Base-by-base conservation (phyloP, 208 protist species). In the Leishmania tropica region DNA sequence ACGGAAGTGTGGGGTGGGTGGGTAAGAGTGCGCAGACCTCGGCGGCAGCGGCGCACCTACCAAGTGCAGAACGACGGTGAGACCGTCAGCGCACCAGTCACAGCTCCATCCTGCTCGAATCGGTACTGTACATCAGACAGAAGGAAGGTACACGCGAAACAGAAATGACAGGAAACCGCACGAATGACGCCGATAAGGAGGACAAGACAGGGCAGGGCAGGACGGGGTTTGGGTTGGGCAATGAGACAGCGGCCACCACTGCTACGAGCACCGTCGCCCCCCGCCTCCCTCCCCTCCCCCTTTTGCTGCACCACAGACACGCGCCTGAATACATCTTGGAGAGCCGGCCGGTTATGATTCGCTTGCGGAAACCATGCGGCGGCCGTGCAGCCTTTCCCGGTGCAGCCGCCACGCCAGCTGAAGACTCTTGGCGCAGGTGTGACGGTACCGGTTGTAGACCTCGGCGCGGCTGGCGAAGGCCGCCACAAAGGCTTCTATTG, bases 351-450 rank as follows among this genome's bases (percentile, higher is more conserved):
- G 13, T 37, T 51, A 74, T 37, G 45, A 54, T 35, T 74, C 45
- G 11, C 45, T 74, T 15, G 47, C 19, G 0, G 51, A 45, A 15
- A 19, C 28, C 1, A 40, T 1, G 0, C 19, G 51, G 31, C 73
- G 19, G 13, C 35, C 19, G n/a, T 17, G 73, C 51, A 31, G 24
- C 31, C 65, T 71, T 62, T 48, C 54, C 7, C 67, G 68, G 28
- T 77, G 77, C n/a, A 45, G 47, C 4, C 81, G 80, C 85, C 81
- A 85, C 40, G 70, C 81, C 6, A 75, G 42, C 76, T 93, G 92
- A 71, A 94, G 88, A 28, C 75, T 72, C n/a, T 48, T 74, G 35
- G 90, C 90, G 64, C 83, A 84, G 10, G 83, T 13, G 81, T 90
- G 54, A 21, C 81, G 74, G 58, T 89, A 90, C 13, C 72, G 82